phyloP scores from a whole-genome alignment of 352 stramenopile genomes.

The Globisporangium spinosum region DNA sequence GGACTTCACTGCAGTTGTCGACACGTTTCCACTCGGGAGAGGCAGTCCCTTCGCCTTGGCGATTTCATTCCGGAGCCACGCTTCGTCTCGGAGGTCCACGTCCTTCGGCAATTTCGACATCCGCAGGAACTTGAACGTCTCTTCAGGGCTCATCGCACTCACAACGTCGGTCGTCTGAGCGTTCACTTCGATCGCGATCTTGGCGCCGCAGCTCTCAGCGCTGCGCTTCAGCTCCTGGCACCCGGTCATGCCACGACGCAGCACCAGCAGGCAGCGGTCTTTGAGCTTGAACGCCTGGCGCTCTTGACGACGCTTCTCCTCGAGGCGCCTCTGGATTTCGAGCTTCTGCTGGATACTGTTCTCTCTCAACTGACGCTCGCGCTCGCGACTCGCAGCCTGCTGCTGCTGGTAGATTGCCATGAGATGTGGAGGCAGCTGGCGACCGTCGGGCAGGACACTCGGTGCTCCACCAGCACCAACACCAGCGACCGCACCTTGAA shows the following conservation, averaged over 20 bases:
- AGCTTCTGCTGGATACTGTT: slow-evolving; percentile 17
- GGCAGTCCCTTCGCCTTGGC: slow-evolving; percentile 41
- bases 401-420: slow-evolving; percentile 23
- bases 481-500: neutral
- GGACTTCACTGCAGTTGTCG: neutral
- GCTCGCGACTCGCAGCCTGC: slow-evolving; percentile 19
- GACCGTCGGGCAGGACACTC: neutral
- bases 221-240: slow-evolving; percentile 66
- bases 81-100: slow-evolving; percentile 66
- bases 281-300: slow-evolving; percentile 44
- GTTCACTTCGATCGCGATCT: slow-evolving; percentile 74
- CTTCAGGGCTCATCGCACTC: slow-evolving; percentile 49
- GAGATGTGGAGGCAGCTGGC: slow-evolving; percentile 26
- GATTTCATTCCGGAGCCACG: slow-evolving; percentile 72
- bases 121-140: slow-evolving; percentile 72
- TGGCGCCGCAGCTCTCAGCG: slow-evolving; percentile 55
- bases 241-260: slow-evolving; percentile 65
- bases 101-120: slow-evolving; percentile 59
- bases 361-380: slow-evolving; percentile 15
- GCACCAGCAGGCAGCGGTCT: slow-evolving; percentile 61
- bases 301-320: slow-evolving; percentile 32
- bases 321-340: slow-evolving; percentile 14
- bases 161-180: slow-evolving; percentile 77
- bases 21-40: slow-evolving; percentile 9
- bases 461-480: neutral